These are phyloP conservation scores for Fraxinus americana DNA, from an alignment of 257 asterid species.

Conservation along the genomic window DNA sequence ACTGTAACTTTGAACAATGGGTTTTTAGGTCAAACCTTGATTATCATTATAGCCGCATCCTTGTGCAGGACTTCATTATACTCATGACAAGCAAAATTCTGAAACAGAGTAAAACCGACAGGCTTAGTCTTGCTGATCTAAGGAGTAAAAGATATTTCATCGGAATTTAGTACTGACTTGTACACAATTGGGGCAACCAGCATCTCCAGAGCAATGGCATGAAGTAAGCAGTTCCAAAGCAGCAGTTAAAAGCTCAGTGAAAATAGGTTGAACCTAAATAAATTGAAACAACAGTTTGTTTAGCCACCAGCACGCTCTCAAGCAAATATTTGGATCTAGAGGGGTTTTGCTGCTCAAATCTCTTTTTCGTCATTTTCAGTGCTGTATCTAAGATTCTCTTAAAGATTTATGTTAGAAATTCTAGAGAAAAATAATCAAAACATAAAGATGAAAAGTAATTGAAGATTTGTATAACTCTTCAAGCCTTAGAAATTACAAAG, in stretches of 20 bases:
- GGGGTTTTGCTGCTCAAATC: background rate
- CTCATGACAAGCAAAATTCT: constrained; percentile 73
- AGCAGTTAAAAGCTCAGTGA: constrained; percentile 68
- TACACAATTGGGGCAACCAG: constrained; percentile 89
- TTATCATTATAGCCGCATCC: constrained; percentile 84
- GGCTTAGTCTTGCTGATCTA: constrained; percentile 4
- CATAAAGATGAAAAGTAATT: background rate
- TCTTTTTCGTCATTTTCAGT: background rate
- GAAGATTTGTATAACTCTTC: background rate
- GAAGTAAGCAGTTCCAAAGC: constrained; percentile 82
- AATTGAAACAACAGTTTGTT: constrained; percentile 1
- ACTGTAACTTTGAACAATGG: background rate
- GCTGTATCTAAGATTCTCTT: background rate
- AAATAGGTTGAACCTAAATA: constrained; percentile 74
- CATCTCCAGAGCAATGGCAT: constrained; percentile 75
- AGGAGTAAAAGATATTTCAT: background rate
- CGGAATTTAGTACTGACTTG: constrained; percentile 52
- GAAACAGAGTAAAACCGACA: constrained; percentile 30
- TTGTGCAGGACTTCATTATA: constrained; percentile 92
- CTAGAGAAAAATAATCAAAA: background rate
- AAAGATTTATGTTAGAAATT: background rate
- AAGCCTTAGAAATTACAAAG: background rate
- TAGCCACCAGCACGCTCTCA: background rate
- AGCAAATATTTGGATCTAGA: background rate
- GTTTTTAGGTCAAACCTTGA: constrained; percentile 54